A percentile compares a stretch with the other conserved stretches of the same genome.
phyloP scores from a whole-genome alignment of 2,329 filamentous ascomycete species.

The Fusarium chlamydosporum region DNA sequence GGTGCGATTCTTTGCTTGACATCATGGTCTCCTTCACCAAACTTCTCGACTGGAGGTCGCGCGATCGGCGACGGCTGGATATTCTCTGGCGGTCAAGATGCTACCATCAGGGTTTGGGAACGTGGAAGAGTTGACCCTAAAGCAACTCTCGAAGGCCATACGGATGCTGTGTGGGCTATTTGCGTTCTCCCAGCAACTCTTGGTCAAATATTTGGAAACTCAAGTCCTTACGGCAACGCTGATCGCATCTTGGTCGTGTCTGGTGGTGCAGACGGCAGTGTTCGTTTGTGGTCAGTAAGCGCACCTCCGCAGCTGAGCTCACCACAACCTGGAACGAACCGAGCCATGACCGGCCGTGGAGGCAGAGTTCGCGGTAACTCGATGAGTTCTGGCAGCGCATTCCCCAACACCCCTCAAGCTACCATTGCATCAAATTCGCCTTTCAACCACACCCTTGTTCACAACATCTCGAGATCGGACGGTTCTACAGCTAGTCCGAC shows the following conservation, averaged over 20 bases:
- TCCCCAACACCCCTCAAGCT: constrained; percentile 90
- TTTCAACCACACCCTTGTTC: constrained; percentile 89
- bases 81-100: constrained; percentile 96
- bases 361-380: constrained; percentile 90
- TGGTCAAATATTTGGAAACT: constrained; percentile 83
- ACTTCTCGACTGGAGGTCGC: constrained; percentile 89
- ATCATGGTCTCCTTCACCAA: constrained; percentile 87
- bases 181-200: constrained; percentile 90
- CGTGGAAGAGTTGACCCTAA: constrained; percentile 94
- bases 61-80: constrained; percentile 97
- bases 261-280: constrained; percentile 89
- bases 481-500: constrained; percentile 81
- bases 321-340: constrained; percentile 76
- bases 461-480: constrained; percentile 82
- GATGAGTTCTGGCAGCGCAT: constrained; percentile 93
- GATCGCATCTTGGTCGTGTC: constrained; percentile 93
- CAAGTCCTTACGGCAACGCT: constrained; percentile 80
- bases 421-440: constrained; percentile 87
- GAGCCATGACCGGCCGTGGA: constrained; percentile 70
- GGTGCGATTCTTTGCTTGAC: constrained; percentile 89
- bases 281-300: constrained; percentile 95
- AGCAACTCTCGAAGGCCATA: constrained; percentile 92
- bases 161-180: constrained; percentile 94
- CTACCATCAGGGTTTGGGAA: constrained; percentile 95
- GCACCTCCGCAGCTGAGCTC: constrained; percentile 88